Conservation (phyloP, 2,329 filamentous ascomycete species). For the Ophiostoma montium region DNA sequence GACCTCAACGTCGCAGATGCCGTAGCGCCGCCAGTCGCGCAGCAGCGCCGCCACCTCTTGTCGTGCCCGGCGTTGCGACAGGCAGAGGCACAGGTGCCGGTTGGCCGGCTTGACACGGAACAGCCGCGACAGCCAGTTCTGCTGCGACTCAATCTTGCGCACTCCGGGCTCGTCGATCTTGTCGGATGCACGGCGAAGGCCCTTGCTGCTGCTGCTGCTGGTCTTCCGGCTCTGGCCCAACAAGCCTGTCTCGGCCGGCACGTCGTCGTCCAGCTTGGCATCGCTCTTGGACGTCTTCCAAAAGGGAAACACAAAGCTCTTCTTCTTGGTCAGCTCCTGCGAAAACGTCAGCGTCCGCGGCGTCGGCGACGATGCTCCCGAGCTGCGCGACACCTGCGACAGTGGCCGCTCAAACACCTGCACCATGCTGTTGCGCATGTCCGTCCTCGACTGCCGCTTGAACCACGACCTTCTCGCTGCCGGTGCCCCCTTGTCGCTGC, state of each 20-base stretch:
- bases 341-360: neutral
- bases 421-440: constrained; percentile 10
- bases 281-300: constrained; percentile 35
- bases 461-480: constrained; percentile 12
- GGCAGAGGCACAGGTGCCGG: constrained; percentile 59
- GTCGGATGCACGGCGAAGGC: constrained; percentile 4
- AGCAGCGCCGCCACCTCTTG: constrained; percentile 65
- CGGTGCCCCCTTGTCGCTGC: neutral
- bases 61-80: constrained; percentile 57
- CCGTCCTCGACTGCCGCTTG: constrained; percentile 12
- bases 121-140: constrained; percentile 80
- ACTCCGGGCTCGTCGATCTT: constrained; percentile 25
- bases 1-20: constrained; percentile 64
- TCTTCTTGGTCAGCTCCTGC: constrained; percentile 24
- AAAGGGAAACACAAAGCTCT: constrained; percentile 39
- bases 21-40: constrained; percentile 66
- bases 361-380: neutral
- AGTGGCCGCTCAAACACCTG: neutral
- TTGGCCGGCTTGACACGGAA: constrained; percentile 79
- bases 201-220: constrained; percentile 1
- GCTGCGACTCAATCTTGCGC: constrained; percentile 50
- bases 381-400: constrained; percentile 2
- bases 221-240: constrained; percentile 12
- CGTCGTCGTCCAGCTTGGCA: constrained; percentile 26
- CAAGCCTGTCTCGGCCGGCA: neutral